Conservation (phyloP, 164 flowering plant species). For the Vitis labrusca region DNA sequence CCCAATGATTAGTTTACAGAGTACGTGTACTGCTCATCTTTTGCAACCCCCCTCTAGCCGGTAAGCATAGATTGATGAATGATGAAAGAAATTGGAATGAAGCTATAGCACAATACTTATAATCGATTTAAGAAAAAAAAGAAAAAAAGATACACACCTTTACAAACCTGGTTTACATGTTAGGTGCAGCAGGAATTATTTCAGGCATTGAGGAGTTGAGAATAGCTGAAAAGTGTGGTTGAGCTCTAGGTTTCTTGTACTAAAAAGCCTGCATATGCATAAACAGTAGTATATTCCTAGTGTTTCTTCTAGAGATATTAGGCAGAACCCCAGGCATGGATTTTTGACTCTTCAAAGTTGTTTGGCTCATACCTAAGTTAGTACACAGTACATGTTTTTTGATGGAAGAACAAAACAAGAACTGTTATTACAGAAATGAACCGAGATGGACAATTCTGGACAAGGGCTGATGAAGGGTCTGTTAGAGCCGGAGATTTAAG, state of each 20-base stretch:
- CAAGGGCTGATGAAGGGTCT: conserved; percentile 6
- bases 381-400: conserved; percentile 3
- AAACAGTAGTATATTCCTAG: neutral
- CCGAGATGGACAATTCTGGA: neutral
- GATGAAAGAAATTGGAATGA: neutral
- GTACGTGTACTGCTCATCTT: neutral
- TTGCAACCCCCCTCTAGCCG: neutral
- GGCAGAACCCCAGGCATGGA: conserved; percentile 6
- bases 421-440: neutral
- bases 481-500: conserved; percentile 58
- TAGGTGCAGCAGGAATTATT: conserved; percentile 6
- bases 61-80: neutral
- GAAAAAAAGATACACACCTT: neutral
- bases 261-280: conserved; percentile 5
- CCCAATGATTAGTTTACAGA: neutral
- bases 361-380: conserved; percentile 7
- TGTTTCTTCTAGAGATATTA: conserved; percentile 5
- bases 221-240: neutral
- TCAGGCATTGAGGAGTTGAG: neutral
- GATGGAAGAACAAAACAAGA: conserved; percentile 5
- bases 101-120: neutral
- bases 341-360: conserved; percentile 3
- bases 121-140: neutral
- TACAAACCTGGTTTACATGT: conserved; percentile 3
- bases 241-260: neutral